A percentile compares a stretch with the other conserved stretches of the same genome.
These are phyloP conservation scores for Colletotrichum sp. DNA, from an alignment of 2,329 filamentous ascomycete genomes.

Conservation along the genomic window DNA sequence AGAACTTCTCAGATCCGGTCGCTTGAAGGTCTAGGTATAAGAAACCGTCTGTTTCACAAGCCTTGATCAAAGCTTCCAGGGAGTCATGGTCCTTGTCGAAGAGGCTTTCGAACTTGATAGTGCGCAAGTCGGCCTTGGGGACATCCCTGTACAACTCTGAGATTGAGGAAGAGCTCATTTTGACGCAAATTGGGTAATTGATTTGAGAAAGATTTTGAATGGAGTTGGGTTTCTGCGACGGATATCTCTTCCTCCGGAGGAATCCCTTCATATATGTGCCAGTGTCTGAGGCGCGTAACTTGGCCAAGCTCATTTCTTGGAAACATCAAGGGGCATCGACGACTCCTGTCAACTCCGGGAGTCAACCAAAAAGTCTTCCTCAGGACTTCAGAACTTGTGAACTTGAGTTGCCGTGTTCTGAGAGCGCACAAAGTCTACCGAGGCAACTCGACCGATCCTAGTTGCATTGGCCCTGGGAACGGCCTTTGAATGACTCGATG, in stretches of 20 bases:
- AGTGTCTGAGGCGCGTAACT: not conserved
- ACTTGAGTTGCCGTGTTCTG: not conserved
- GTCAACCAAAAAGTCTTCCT: not conserved
- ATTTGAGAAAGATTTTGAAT: not conserved
- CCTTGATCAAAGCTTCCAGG: not conserved
- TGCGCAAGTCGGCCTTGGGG: not conserved
- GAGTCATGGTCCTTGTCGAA: not conserved
- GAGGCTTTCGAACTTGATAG: not conserved
- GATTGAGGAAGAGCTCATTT: not conserved
- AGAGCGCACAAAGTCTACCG: not conserved
- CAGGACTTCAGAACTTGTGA: not conserved
- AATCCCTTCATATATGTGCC: not conserved
- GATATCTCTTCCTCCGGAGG: not conserved
- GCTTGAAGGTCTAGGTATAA: not conserved
- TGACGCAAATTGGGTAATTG: not conserved
- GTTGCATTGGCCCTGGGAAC: not conserved
- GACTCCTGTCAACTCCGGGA: not conserved
- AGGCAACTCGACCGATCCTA: not conserved
- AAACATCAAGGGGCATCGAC: not conserved
- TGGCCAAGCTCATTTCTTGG: not conserved
- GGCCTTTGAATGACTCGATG: not conserved
- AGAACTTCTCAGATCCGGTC: not conserved
- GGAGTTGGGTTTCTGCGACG: not conserved
- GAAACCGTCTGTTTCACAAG: not conserved
- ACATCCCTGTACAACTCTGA: not conserved